Base-by-base conservation (phyloP, 129 eudicot genomes). In the Lactuca saligna region DNA sequence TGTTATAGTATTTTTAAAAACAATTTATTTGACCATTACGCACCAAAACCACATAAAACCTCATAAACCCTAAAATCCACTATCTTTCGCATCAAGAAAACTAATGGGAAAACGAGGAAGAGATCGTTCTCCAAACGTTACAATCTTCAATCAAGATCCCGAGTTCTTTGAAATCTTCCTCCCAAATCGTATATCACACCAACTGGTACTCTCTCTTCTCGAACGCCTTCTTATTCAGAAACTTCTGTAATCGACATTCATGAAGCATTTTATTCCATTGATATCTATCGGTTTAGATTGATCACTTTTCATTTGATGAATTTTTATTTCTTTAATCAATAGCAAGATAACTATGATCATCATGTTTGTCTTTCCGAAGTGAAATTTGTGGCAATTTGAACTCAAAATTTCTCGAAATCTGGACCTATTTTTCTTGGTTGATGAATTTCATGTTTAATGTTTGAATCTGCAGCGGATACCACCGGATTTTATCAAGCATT, bases 151-250 rank as follows among this genome's bases (percentile, higher is more conserved):
- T 69, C 59, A 65, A 46, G 71, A 54, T 41, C 75, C 85, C 3
- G 81, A 75, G 17, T 81, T 81, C 57, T 81, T 81, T 16, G 74
- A 81, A 49, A 17, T 66, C 61, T 81, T 57, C 66, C 68, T 81
- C 10, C 85, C 85, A 4, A 54, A 81, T 70, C 81, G 61, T 50
- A 75, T 61, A 66, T 75, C 81, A 9, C 77, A 75, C 5, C 60
- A 63, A 66, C 39, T 81, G 81, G 85, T 81, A 75, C 14, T 6
- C 3, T 29, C 5, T 14, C 16, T 37, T 20, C 35, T 34, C 39
- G 7, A 32, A 14, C 37, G 14, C 32, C 8, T 15, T 51, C 5
- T 33, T n/a, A 46, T 46, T 46, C 51, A 46, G 0, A 46, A 46
- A 46, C 51, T 11, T 46, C 38, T 3, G 13, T 9, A 42, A 8